phyloP scores from a whole-genome alignment of 257 asterid species.

The Nicotiana tomentosiformis region DNA sequence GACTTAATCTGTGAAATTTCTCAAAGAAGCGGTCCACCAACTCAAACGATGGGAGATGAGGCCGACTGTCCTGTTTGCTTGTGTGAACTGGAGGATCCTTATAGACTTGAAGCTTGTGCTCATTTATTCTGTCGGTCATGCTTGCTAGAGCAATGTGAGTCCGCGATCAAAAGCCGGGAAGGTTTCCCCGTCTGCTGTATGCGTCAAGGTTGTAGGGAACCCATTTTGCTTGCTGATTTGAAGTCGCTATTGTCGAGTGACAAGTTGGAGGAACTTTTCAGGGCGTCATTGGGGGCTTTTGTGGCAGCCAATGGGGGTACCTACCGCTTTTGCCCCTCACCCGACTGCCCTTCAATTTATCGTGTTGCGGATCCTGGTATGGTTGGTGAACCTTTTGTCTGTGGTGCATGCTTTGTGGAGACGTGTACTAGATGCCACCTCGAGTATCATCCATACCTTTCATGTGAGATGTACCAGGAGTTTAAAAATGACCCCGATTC shows the following conservation, averaged over 20 bases:
- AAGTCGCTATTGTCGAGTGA: conserved; percentile 45
- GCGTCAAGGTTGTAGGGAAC: conserved; percentile 41
- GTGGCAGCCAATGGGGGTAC: conserved; percentile 61
- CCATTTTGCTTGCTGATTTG: conserved; percentile 53
- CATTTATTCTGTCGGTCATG: conserved; percentile 70
- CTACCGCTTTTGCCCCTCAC: conserved; percentile 87
- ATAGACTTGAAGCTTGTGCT: conserved; percentile 58
- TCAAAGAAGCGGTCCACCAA: conserved; percentile 28
- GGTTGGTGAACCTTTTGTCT: conserved; percentile 33
- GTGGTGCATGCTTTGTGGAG: conserved; percentile 75
- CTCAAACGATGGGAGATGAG: conserved; percentile 21
- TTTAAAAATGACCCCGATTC: conserved; percentile 72
- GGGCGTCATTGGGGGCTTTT: conserved; percentile 64
- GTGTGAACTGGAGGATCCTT: conserved; percentile 68
- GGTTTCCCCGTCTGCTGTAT: conserved; percentile 65
- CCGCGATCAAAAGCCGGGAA: conserved; percentile 53
- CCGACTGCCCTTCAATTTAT: conserved; percentile 87
- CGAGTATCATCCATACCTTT: conserved; percentile 62
- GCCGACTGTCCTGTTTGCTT: conserved; percentile 68
- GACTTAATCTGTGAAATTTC: conserved; percentile 43
- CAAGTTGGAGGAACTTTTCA: conserved; percentile 72
- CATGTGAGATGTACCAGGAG: conserved; percentile 66
- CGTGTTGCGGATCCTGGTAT: conserved; percentile 31
- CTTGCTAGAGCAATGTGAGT: conserved; percentile 73
- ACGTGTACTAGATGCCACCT: conserved; percentile 84